A percentile compares a stretch with the other conserved stretches of the same genome.
phyloP scores from a whole-genome alignment of 345 rosid genomes.

The Syzygium grande region DNA sequence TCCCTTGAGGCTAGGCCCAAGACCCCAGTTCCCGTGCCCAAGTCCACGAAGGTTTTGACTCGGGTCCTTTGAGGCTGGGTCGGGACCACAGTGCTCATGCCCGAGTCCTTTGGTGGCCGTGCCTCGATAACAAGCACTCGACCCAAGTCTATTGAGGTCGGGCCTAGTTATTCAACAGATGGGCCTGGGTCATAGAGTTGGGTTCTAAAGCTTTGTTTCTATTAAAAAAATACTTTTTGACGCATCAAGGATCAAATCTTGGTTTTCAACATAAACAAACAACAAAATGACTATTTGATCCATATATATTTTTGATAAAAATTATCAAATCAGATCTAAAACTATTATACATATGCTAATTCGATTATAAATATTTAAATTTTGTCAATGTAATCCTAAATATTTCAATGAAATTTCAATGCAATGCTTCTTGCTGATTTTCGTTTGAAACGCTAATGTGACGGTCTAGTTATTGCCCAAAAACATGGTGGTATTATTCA shows the following conservation, averaged over 20 bases:
- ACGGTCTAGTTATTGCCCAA: background rate
- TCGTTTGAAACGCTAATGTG: too few species aligned
- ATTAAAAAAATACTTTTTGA: too few species aligned
- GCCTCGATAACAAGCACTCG: background rate
- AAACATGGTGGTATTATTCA: too few species aligned
- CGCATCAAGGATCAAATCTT: background rate
- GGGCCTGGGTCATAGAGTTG: background rate
- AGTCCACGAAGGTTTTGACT: background rate
- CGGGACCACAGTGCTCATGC: background rate
- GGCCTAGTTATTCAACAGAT: accelerated
- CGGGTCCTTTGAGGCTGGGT: background rate
- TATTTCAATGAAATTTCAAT: too few species aligned
- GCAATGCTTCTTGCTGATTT: too few species aligned
- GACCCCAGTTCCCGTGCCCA: background rate
- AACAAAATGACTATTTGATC: background rate
- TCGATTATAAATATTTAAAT: accelerated
- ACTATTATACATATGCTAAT: accelerated
- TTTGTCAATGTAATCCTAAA: too few species aligned
- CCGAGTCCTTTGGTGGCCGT: background rate
- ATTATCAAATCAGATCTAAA: background rate
- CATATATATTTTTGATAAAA: background rate
- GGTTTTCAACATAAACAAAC: background rate
- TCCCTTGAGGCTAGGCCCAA: background rate
- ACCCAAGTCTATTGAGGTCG: accelerated
- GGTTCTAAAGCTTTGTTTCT: background rate